Conservation (phyloP, 2,329 filamentous ascomycete species). For the Aspergillus spinulosporus region DNA sequence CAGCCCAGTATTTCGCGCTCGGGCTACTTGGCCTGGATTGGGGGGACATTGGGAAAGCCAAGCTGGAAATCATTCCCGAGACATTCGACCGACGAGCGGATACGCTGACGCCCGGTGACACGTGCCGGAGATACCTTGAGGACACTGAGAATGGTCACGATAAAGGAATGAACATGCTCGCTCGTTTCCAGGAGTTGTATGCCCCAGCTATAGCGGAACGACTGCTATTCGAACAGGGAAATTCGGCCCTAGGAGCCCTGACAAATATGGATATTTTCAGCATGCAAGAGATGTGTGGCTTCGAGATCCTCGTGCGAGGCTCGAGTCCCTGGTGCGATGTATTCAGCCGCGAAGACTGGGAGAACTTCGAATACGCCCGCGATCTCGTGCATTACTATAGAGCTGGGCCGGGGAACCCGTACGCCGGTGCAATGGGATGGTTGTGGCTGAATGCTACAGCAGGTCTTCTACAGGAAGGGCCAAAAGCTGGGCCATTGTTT, state of each 20-base stretch:
- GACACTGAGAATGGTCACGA: conserved; percentile 49
- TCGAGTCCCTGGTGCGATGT: conserved; percentile 58
- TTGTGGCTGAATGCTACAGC: conserved; percentile 60
- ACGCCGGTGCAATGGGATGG: conserved; percentile 56
- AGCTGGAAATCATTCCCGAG: conserved; percentile 58
- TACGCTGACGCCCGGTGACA: conserved; percentile 58
- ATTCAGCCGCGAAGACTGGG: conserved; percentile 56
- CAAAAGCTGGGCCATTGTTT: conserved; percentile 51
- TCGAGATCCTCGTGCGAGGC: conserved; percentile 57
- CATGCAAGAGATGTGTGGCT: conserved; percentile 64
- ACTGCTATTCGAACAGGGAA: conserved; percentile 32
- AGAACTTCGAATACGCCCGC: conserved; percentile 59
- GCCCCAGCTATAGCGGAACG: conserved; percentile 49
- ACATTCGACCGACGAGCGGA: conserved; percentile 51
- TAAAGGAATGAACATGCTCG: conserved; percentile 51
- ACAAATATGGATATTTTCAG: conserved; percentile 53
- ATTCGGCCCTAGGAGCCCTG: conserved; percentile 43
- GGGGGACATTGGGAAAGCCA: conserved; percentile 36
- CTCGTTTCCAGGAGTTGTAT: conserved; percentile 51
- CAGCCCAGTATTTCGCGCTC: conserved; percentile 55
- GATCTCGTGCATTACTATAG: conserved; percentile 61
- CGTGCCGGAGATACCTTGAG: conserved; percentile 41
- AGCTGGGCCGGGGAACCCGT: conserved; percentile 58
- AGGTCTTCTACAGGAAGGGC: conserved; percentile 49
- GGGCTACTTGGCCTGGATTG: conserved; percentile 58